Percentiles rank a stretch among this genome's conserved stretches.
These are phyloP conservation scores for Lactarius indigo DNA, from an alignment of 768 basidiomycete species.

Conservation along the genomic window DNA sequence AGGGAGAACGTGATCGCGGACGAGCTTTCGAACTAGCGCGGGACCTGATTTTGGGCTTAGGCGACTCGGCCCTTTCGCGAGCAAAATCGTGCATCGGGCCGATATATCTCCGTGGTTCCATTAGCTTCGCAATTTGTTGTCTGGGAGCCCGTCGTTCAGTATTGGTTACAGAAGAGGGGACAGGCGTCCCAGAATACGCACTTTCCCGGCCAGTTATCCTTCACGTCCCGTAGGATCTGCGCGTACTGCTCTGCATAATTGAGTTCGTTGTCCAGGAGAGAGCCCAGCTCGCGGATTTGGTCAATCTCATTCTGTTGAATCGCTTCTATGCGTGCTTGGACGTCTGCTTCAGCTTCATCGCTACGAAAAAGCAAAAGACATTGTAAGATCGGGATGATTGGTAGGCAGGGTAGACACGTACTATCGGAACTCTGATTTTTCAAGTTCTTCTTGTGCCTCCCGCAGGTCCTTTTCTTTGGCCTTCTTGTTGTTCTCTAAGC, in stretches of 20 bases:
- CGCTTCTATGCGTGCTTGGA: slow-evolving; percentile 71
- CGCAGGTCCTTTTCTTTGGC: slow-evolving; percentile 69
- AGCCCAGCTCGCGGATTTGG: slow-evolving; percentile 67
- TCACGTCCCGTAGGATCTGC: slow-evolving; percentile 69
- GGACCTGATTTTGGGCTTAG: slow-evolving; percentile 18
- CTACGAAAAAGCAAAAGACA: slow-evolving; percentile 37
- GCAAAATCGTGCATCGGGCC: slow-evolving; percentile 25
- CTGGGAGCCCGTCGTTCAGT: slow-evolving; percentile 9
- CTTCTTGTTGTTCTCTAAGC: slow-evolving; percentile 68
- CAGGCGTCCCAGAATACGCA: slow-evolving; percentile 41
- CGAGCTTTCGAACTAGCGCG: slow-evolving; percentile 16
- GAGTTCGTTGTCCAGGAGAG: slow-evolving; percentile 69
- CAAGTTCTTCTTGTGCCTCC: slow-evolving; percentile 81
- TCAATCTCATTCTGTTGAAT: slow-evolving; percentile 77
- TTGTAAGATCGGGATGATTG: slow-evolving; percentile 3
- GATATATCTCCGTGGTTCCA: slow-evolving; percentile 16
- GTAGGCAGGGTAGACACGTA: slow-evolving; percentile 17
- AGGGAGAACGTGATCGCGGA: slow-evolving; percentile 12
- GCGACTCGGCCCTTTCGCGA: slow-evolving; percentile 10
- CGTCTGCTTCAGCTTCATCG: slow-evolving; percentile 83
- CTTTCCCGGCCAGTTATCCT: slow-evolving; percentile 56
- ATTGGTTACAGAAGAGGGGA: background rate
- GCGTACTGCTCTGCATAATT: slow-evolving; percentile 71
- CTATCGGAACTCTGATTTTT: slow-evolving; percentile 62
- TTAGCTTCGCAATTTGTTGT: slow-evolving; percentile 13